A percentile compares a stretch with the other conserved stretches of the same genome.
Evolutionary conservation across 768 basidiomycete species (phyloP).

Genomic region (Erythrobasidium yunnanense): DNA sequence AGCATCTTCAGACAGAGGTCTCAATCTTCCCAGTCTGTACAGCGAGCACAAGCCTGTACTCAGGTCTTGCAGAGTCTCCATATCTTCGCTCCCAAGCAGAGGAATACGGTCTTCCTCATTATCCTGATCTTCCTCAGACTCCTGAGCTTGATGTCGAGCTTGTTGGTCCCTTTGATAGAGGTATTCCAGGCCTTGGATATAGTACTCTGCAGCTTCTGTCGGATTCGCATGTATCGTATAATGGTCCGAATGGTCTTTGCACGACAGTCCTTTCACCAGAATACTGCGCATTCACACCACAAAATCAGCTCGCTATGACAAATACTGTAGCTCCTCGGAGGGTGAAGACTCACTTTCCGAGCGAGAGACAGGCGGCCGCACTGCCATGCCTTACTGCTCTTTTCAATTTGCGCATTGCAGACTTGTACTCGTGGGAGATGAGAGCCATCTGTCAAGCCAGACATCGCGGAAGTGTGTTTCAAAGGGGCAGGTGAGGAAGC

Average conservation of each 20-base stretch:
- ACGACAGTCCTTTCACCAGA: not conserved
- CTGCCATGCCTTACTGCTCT: slow-evolving; percentile 7
- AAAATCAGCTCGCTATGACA: not conserved
- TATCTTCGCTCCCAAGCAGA: too few relatives aligned
- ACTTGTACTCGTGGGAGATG: slow-evolving; percentile 15
- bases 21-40: not conserved
- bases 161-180: not conserved
- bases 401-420: not conserved
- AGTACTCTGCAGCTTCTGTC: not conserved
- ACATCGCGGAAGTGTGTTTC: too few relatives aligned
- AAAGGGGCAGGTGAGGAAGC: too few relatives aligned
- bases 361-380: slow-evolving; percentile 7
- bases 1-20: too few relatives aligned
- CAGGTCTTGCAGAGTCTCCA: not conserved
- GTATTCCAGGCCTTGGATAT: not conserved
- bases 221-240: not conserved
- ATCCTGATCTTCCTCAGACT: not conserved
- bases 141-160: not conserved
- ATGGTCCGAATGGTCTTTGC: not conserved
- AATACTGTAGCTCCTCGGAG: too few relatives aligned
- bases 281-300: not conserved
- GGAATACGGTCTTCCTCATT: too few relatives aligned
- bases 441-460: slow-evolving; percentile 15
- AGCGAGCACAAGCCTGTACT: not conserved
- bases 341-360: slow-evolving; percentile 18